These are phyloP conservation scores for Cordia subcordata DNA, from an alignment of 257 asterid genomes.

Conservation along the genomic window DNA sequence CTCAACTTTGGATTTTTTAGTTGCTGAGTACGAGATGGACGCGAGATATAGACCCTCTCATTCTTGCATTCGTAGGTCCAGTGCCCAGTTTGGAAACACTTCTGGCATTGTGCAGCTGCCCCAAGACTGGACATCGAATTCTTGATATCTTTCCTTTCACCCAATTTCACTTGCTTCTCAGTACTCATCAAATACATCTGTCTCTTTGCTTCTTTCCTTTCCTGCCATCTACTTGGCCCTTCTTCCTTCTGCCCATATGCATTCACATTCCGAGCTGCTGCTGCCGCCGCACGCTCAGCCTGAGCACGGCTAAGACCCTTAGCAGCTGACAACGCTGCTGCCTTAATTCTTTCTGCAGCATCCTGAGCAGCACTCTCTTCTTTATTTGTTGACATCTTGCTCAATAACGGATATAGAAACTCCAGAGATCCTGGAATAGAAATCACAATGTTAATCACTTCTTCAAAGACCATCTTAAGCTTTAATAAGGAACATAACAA, in stretches of 20 bases:
- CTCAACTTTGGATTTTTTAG: slow-evolving; percentile 83
- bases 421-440: background rate
- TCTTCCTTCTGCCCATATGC: slow-evolving; percentile 99
- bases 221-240: slow-evolving; percentile 99
- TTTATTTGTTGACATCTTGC: slow-evolving; percentile 56
- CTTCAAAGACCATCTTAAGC: background rate
- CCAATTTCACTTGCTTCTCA: slow-evolving; percentile 85
- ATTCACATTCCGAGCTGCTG: slow-evolving; percentile 88
- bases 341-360: slow-evolving; percentile 86
- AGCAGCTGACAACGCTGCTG: slow-evolving; percentile 84
- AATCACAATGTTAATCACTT: background rate
- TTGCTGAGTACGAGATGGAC: slow-evolving; percentile 89
- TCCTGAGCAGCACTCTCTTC: slow-evolving; percentile 64
- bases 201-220: slow-evolving; percentile 96
- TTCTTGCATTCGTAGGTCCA: slow-evolving; percentile 98
- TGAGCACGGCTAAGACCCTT: slow-evolving; percentile 98
- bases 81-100: slow-evolving; percentile 81
- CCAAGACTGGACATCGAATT: slow-evolving; percentile 38
- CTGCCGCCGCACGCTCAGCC: slow-evolving; percentile 97
- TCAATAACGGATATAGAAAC: slow-evolving; percentile 6
- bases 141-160: slow-evolving; percentile 73
- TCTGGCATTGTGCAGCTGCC: slow-evolving; percentile 78
- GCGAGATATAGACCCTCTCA: slow-evolving; percentile 80
- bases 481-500: background rate
- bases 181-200: slow-evolving; percentile 96